phyloP scores from a whole-genome alignment of 2,329 filamentous ascomycete genomes.

The Cladobotryum protrusum region DNA sequence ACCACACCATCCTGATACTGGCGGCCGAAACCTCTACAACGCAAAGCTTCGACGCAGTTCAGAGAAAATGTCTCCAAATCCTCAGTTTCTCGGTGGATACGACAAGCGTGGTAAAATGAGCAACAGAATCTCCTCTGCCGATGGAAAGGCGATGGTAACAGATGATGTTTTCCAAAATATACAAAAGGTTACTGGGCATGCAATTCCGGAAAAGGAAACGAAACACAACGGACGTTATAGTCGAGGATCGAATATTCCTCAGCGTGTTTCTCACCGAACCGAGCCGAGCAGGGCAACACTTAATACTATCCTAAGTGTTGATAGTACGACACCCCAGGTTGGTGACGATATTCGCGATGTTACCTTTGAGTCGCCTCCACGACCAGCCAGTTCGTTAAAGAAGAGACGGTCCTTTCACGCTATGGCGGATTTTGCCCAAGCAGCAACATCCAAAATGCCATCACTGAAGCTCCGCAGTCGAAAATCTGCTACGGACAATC shows the following conservation, averaged over 20 bases:
- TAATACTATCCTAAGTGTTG: constrained; percentile 46
- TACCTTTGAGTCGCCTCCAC: not conserved
- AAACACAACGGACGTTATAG: too few relatives aligned
- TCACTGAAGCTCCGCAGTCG: constrained; percentile 6
- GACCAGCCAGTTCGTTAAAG: constrained; percentile 1
- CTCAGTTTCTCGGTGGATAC: too few relatives aligned
- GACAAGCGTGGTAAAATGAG: too few relatives aligned
- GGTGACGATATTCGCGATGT: constrained; percentile 17
- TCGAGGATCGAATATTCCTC: constrained; percentile 23
- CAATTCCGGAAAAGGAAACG: not conserved
- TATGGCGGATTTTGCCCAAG: constrained; percentile 7
- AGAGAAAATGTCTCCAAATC: too few relatives aligned
- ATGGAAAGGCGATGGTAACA: too few relatives aligned
- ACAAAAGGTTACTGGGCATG: too few relatives aligned
- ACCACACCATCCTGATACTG: not conserved
- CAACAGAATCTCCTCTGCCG: too few relatives aligned
- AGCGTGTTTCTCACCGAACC: constrained; percentile 30
- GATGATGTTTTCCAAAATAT: too few relatives aligned
- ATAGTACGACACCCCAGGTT: constrained; percentile 30
- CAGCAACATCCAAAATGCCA: constrained; percentile 5
- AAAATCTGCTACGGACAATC: constrained; percentile 9
- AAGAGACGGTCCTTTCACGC: constrained; percentile 6
- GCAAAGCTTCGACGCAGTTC: not conserved
- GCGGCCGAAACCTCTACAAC: not conserved
- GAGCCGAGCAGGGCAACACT: constrained; percentile 42